Conservation (phyloP, 148 eudicot species). For the Suaeda aralocaspica region DNA sequence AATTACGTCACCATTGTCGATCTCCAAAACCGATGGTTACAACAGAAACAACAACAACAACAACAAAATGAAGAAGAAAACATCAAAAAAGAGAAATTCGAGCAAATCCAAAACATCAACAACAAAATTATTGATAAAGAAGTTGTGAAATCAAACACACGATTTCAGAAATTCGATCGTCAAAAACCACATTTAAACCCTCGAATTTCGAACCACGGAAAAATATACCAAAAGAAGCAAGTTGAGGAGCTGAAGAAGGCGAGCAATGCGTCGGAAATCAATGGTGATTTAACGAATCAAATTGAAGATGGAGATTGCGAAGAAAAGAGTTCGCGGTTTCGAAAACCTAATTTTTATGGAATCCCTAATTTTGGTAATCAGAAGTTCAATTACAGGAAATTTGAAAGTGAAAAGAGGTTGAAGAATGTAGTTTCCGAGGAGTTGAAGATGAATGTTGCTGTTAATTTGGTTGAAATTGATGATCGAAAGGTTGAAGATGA, state of each 20-base stretch:
- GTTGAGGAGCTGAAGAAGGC: neutral
- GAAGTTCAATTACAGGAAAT: neutral
- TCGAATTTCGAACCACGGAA: neutral
- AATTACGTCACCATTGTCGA: conserved; percentile 28
- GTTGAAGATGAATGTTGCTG: neutral
- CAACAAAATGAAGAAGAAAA: neutral
- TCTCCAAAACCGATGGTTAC: conserved; percentile 24
- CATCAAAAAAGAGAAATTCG: neutral
- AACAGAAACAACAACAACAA: conserved; percentile 15
- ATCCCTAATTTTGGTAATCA: neutral
- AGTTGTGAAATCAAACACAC: neutral
- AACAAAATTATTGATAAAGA: neutral
- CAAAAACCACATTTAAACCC: conserved; percentile 5
- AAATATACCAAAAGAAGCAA: neutral
- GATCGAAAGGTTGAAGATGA: conserved; percentile 3
- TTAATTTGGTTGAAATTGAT: neutral
- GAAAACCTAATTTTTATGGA: neutral
- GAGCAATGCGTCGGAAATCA: neutral
- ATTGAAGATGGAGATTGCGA: neutral
- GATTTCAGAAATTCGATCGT: neutral
- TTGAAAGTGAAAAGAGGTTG: neutral
- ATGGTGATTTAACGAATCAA: neutral
- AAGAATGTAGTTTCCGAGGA: neutral
- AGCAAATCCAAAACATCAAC: neutral
- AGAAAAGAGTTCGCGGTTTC: neutral